Evolutionary conservation across 2,329 filamentous ascomycete species (phyloP).

Genomic region (Pleoardoris graminearum): DNA sequence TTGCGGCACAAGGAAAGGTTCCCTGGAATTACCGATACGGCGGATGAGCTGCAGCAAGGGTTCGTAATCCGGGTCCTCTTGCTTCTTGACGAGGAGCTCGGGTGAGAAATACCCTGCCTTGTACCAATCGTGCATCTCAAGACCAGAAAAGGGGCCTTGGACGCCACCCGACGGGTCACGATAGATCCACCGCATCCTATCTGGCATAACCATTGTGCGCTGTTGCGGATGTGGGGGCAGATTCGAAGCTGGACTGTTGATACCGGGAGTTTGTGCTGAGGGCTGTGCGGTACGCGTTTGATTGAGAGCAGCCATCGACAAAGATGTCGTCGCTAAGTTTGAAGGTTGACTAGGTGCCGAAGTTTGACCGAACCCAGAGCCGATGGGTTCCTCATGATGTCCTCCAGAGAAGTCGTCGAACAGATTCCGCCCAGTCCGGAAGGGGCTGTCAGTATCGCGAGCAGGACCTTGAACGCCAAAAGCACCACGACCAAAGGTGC

Average conservation of each 20-base stretch:
- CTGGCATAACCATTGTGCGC: slow-evolving; percentile 97
- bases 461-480: slow-evolving; percentile 50
- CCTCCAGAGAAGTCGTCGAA: slow-evolving; percentile 46
- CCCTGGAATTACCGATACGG: slow-evolving; percentile 93
- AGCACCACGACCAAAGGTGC: slow-evolving; percentile 66
- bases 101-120: slow-evolving; percentile 97
- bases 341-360: slow-evolving; percentile 26
- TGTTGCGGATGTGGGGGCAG: slow-evolving; percentile 71
- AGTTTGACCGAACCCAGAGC: slow-evolving; percentile 28
- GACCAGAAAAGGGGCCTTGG: slow-evolving; percentile 91
- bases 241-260: slow-evolving; percentile 59
- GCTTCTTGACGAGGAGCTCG: slow-evolving; percentile 90
- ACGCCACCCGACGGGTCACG: slow-evolving; percentile 89
- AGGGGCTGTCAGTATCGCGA: slow-evolving; percentile 48
- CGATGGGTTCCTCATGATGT: slow-evolving; percentile 32
- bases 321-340: slow-evolving; percentile 32
- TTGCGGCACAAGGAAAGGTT: slow-evolving; percentile 96
- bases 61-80: slow-evolving; percentile 92
- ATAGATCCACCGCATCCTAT: slow-evolving; percentile 98
- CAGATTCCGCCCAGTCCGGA: slow-evolving; percentile 42
- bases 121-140: slow-evolving; percentile 99
- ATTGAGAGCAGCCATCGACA: slow-evolving; percentile 39
- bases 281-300: slow-evolving; percentile 40
- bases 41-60: slow-evolving; percentile 92
- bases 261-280: slow-evolving; percentile 39